phyloP scores from a whole-genome alignment of 257 asterid genomes.

The Cynanchum wilfordii region DNA sequence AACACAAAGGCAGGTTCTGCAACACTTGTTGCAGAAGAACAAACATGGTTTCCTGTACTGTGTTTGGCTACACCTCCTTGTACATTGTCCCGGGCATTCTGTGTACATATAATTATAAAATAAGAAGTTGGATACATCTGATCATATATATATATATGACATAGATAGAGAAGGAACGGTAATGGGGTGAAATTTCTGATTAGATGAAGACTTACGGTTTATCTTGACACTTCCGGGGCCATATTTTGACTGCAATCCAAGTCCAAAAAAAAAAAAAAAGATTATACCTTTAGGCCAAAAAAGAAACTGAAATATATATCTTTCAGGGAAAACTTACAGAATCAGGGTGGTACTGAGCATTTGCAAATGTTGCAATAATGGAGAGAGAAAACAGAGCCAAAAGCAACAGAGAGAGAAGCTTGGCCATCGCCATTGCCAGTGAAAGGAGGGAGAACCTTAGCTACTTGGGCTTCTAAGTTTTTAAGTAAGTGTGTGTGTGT shows the following conservation, averaged over 20 bases:
- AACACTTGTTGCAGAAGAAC: slow-evolving; percentile 49
- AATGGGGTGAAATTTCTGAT: background rate
- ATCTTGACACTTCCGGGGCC: slow-evolving; percentile 29
- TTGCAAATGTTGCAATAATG: slow-evolving; percentile 25
- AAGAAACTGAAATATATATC: background rate
- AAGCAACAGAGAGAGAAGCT: slow-evolving; percentile 26
- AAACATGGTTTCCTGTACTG: slow-evolving; percentile 36
- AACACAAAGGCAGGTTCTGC: slow-evolving; percentile 52
- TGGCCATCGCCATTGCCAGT: slow-evolving; percentile 45
- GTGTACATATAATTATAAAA: background rate
- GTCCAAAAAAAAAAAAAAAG: background rate
- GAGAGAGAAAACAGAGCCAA: slow-evolving; percentile 36
- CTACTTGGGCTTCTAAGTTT: too few relatives aligned
- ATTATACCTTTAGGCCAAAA: background rate
- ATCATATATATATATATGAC: background rate
- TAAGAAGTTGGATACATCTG: background rate
- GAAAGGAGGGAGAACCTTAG: background rate
- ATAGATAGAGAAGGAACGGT: background rate
- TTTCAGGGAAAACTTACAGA: slow-evolving; percentile 17
- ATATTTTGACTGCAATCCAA: slow-evolving; percentile 16
- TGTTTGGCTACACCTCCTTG: slow-evolving; percentile 39
- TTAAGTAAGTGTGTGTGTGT: background rate
- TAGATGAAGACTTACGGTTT: slow-evolving; percentile 18
- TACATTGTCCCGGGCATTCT: slow-evolving; percentile 39
- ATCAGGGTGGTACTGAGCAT: slow-evolving; percentile 29